phyloP scores from a whole-genome alignment of 345 rosid species.

The Passiflora organensis region DNA sequence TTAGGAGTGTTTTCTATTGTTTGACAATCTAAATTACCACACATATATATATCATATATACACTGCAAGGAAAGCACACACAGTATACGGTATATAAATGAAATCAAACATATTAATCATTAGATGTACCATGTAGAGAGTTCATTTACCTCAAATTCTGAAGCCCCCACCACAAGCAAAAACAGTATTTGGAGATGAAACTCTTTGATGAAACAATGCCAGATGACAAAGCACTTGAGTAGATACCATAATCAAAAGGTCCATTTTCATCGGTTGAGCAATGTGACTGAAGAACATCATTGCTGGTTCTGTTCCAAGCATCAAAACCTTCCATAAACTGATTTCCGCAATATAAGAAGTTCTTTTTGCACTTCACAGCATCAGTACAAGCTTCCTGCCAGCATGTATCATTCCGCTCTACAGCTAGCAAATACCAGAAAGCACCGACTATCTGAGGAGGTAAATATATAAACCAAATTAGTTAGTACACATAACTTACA shows the following conservation, averaged over 20 bases:
- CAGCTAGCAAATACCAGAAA: constrained; percentile 84
- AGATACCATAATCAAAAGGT: constrained; percentile 79
- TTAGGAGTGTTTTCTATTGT: not conserved
- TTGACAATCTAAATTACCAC: not conserved
- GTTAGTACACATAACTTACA: no score
- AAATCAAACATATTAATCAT: not conserved
- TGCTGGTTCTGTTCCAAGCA: constrained; percentile 38
- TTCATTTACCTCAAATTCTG: constrained; percentile 77
- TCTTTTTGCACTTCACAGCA: constrained; percentile 27
- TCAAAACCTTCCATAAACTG: constrained; percentile 37
- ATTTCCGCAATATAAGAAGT: constrained; percentile 75
- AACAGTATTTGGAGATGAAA: constrained; percentile 72
- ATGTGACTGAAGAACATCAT: constrained; percentile 17
- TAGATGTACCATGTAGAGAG: not conserved
- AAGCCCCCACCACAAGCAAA: constrained; percentile 99
- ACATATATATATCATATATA: not conserved
- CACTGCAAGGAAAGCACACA: not conserved
- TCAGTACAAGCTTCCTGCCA: constrained; percentile 53
- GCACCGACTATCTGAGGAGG: constrained; percentile 80
- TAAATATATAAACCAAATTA: not conserved
- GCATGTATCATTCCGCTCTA: constrained; percentile 75
- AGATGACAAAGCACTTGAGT: constrained; percentile 55
- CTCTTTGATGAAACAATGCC: constrained; percentile 66
- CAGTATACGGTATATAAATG: not conserved
- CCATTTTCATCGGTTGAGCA: constrained; percentile 39